phyloP scores from a whole-genome alignment of 371 early-diverging fungal genomes.

The Mucor saturninus region DNA sequence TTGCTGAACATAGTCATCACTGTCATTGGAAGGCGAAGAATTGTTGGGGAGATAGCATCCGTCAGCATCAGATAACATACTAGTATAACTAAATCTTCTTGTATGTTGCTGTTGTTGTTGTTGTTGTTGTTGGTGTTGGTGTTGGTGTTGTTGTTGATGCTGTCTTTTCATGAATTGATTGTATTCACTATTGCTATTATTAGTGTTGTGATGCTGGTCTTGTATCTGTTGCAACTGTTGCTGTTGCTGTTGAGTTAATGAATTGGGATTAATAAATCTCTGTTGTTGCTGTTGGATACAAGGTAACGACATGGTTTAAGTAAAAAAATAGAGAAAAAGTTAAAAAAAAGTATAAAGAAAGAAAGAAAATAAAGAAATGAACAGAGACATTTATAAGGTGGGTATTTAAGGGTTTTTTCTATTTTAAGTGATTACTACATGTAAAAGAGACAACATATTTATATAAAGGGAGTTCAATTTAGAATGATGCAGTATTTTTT shows the following conservation, averaged over 20 bases:
- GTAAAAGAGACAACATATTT: constrained; percentile 3
- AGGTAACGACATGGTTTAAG: constrained; percentile 29
- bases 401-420: constrained; percentile 21
- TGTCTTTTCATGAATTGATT: constrained; percentile 18
- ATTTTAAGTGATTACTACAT: constrained; percentile 19
- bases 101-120: constrained; percentile 15
- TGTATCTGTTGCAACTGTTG: constrained; percentile 13
- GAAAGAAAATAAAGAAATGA: constrained; percentile 16
- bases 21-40: constrained; percentile 36
- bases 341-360: constrained; percentile 2
- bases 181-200: constrained; percentile 12
- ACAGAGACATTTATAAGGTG: constrained; percentile 10
- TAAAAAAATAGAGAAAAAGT: not conserved
- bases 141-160: constrained; percentile 8
- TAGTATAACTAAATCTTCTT: constrained; percentile 51
- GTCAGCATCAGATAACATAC: constrained; percentile 46
- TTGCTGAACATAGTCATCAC: constrained; percentile 30
- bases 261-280: constrained; percentile 35
- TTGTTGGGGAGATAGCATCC: constrained; percentile 29
- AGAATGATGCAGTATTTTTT: constrained; percentile 21
- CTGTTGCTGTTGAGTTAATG: constrained; percentile 18
- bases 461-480: constrained; percentile 27
- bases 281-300: constrained; percentile 27
- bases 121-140: constrained; percentile 15
- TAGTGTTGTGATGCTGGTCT: constrained; percentile 5